phyloP scores from a whole-genome alignment of 495 filamentous ascomycete species.

The Penicillium paxilli region DNA sequence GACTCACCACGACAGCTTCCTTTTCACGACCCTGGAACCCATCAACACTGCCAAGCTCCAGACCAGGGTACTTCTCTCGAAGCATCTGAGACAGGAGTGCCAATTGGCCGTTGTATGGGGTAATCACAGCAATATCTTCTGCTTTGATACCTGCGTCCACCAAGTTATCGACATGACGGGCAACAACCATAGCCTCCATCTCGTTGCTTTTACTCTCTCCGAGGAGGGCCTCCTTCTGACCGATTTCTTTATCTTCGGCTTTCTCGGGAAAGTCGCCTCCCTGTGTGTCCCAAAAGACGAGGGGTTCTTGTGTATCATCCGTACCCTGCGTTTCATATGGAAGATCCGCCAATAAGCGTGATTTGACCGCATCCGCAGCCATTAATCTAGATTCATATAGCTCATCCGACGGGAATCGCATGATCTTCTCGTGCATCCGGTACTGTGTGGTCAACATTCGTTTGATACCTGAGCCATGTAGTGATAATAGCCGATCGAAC shows the following conservation, averaged over 20 bases:
- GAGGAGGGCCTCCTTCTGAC: conserved; percentile 55
- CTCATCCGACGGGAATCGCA: conserved; percentile 87
- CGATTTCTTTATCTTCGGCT: conserved; percentile 49
- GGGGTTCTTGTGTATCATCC: conserved; percentile 83
- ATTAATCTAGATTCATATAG: conserved; percentile 81
- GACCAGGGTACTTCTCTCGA: conserved; percentile 74
- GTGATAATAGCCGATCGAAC: conserved; percentile 80
- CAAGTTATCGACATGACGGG: conserved; percentile 69
- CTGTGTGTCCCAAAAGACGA: conserved; percentile 96
- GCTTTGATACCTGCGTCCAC: conserved; percentile 75
- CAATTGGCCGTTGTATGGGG: conserved; percentile 95
- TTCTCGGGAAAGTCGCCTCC: conserved; percentile 83
- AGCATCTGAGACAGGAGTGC: conserved; percentile 71
- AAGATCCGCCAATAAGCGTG: conserved; percentile 71
- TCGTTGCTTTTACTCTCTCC: conserved; percentile 94
- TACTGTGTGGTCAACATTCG: conserved; percentile 97
- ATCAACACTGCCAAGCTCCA: conserved; percentile 93
- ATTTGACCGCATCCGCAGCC: conserved; percentile 75
- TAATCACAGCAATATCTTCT: conserved; percentile 89
- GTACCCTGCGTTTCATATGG: conserved; percentile 77
- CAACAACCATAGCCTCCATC: conserved; percentile 82
- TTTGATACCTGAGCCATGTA: conserved; percentile 85
- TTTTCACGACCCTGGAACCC: conserved; percentile 98
- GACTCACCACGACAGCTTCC: conserved; percentile 86
- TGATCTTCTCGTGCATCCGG: conserved; percentile 95